A percentile compares a stretch with the other conserved stretches of the same genome.
These are phyloP conservation scores for Pisolithus albus DNA, from an alignment of 768 basidiomycete species.

Conservation along the genomic window DNA sequence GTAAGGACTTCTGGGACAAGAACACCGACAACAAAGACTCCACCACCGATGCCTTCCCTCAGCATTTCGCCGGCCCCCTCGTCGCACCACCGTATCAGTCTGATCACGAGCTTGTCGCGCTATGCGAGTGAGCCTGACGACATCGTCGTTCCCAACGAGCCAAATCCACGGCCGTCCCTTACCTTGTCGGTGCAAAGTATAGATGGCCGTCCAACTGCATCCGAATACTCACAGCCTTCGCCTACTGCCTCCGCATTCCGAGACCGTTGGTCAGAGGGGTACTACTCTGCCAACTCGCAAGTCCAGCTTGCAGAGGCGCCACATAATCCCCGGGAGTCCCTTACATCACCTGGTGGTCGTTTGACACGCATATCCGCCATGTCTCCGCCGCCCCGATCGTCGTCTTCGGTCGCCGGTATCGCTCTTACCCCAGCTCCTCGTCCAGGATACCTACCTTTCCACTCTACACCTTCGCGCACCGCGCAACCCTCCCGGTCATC, in stretches of 20 bases:
- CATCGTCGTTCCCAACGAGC: constrained; percentile 21
- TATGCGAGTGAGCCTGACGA: constrained; percentile 37
- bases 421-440: constrained; percentile 52
- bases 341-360: constrained; percentile 10
- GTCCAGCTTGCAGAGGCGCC: constrained; percentile 8
- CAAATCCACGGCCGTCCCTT: constrained; percentile 38
- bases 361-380: constrained; percentile 22
- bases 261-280: constrained; percentile 38
- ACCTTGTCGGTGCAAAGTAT: constrained; percentile 41
- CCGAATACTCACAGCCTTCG: constrained; percentile 64
- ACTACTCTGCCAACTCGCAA: constrained; percentile 25
- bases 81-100: constrained; percentile 22
- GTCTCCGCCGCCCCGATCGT: constrained; percentile 57
- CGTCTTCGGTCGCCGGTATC: constrained; percentile 51
- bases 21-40: constrained; percentile 33
- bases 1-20: constrained; percentile 22
- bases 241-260: constrained; percentile 80
- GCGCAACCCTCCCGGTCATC: constrained; percentile 16
- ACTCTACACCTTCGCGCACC: constrained; percentile 12
- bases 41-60: constrained; percentile 38
- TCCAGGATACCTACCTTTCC: constrained; percentile 13
- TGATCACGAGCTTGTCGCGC: constrained; percentile 18
- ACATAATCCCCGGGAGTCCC: constrained; percentile 16
- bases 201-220: constrained; percentile 46
- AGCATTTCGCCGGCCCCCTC: constrained; percentile 25